Evolutionary conservation across 2,329 filamentous ascomycete genomes (phyloP), one percentile per base, ranked within the genome.

Genomic region (Ceratocystis variospora): DNA sequence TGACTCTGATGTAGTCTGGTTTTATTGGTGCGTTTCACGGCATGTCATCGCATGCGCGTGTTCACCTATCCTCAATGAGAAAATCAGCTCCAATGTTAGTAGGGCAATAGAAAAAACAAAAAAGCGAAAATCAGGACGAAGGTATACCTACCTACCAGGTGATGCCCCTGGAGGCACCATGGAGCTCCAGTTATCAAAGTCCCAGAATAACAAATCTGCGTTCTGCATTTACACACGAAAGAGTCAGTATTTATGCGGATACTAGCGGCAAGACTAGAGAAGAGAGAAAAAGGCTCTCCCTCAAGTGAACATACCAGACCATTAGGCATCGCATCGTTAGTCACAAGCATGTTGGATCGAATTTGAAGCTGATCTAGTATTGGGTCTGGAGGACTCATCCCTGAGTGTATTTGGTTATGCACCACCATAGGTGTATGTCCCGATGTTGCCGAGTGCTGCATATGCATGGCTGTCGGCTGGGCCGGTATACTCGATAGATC

Each of bases 101-200:
- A 62, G 37, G 37, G 10, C 37, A 62, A 22, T 2, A 17, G 19
- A 31, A 31, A 7, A 7, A 10, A 22, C 2, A 44, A 7, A 3
- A 22, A 44, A 22, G 17, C 22, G 10, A 5, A 62, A 62, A 31
- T 25, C n/a, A 45, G 12, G 22, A 45, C 2, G 4, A 12, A 33
- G 31, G 15, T 15, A 2, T 46, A 48, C 33, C 15, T 31, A 46
- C 50, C 45, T 67, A 44, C 63, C 67, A 45, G 68, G 63, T 57
- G 48, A 53, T 53, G 63, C 66, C 4, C 66, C 66, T 12, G 66
- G 66, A 28, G 66, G 67, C 28, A 68, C 63, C 67, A 68, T 66
- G 2, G 67, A 68, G 48, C 67, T 68, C 67, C 67, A 68, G 53
- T 63, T 68, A 25, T 68, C 67, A 22, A 66, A 55, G 41, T 65